These are phyloP conservation scores for Triticum urartu DNA, from an alignment of 176 grass and related monocot genomes.

Conservation along the genomic window DNA sequence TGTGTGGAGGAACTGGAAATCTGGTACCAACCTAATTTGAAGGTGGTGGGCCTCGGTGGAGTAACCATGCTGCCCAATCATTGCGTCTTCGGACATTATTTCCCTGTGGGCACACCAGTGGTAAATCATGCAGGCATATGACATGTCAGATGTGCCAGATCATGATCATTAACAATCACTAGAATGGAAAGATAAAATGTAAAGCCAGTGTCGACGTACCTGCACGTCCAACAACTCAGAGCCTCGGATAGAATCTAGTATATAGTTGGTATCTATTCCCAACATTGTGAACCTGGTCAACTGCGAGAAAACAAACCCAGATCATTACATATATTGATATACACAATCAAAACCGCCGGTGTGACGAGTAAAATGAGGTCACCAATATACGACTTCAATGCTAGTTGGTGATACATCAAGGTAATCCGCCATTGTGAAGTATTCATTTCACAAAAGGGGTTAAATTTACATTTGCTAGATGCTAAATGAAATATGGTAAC, in stretches of 20 bases:
- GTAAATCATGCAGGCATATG: background rate
- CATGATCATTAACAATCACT: background rate
- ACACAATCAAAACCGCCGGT: background rate
- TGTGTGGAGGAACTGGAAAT: background rate
- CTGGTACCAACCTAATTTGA: conserved; percentile 33
- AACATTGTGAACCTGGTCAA: conserved; percentile 35
- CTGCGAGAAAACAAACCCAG: conserved; percentile 20
- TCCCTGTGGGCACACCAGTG: conserved; percentile 40
- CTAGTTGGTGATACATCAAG: background rate
- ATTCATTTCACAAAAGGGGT: background rate
- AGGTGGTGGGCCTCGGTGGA: conserved; percentile 16
- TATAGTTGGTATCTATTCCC: conserved; percentile 42
- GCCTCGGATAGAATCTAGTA: conserved; percentile 56
- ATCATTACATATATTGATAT: background rate
- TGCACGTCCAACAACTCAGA: conserved; percentile 75
- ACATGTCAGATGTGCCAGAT: background rate
- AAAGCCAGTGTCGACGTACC: conserved; percentile 37
- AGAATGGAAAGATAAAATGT: background rate
- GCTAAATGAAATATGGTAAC: background rate
- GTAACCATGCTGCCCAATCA: conserved; percentile 70
- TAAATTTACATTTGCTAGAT: background rate
- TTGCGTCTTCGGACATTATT: conserved; percentile 60
- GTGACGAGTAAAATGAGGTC: background rate
- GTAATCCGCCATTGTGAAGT: background rate
- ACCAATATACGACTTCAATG: background rate